These are phyloP conservation scores for Aspergillus aculeatinus DNA, from an alignment of 2,329 filamentous ascomycete genomes.

Conservation along the genomic window DNA sequence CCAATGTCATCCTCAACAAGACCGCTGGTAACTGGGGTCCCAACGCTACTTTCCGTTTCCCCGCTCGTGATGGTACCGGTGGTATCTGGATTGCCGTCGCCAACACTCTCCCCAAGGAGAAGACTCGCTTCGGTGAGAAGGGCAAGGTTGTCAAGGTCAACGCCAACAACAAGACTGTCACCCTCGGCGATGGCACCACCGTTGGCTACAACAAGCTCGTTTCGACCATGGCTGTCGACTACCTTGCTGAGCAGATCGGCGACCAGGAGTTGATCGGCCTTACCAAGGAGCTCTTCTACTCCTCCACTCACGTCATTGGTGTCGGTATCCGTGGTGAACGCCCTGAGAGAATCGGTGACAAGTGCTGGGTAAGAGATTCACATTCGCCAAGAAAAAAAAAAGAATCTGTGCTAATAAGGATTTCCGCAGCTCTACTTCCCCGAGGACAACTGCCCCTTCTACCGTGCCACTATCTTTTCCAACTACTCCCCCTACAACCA, in stretches of 20 bases:
- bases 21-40: slow-evolving; percentile 96
- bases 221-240: slow-evolving; percentile 94
- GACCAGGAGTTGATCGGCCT: slow-evolving; percentile 79
- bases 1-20: slow-evolving; percentile 95
- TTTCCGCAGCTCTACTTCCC: slow-evolving; percentile 82
- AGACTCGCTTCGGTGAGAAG: slow-evolving; percentile 83
- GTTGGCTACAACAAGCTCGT: slow-evolving; percentile 90
- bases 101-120: slow-evolving; percentile 86
- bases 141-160: slow-evolving; percentile 84
- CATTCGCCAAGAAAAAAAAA: background rate
- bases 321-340: slow-evolving; percentile 89
- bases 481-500: slow-evolving; percentile 99
- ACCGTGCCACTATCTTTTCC: slow-evolving; percentile 99
- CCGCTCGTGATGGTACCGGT: slow-evolving; percentile 89
- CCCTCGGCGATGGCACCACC: slow-evolving; percentile 78
- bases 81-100: slow-evolving; percentile 99
- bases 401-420: background rate
- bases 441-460: slow-evolving; percentile 98
- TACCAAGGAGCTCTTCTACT: slow-evolving; percentile 93
- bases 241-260: slow-evolving; percentile 80
- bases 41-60: slow-evolving; percentile 98
- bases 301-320: slow-evolving; percentile 94
- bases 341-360: slow-evolving; percentile 95
- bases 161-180: slow-evolving; percentile 78
- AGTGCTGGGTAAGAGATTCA: slow-evolving; percentile 80